Evolutionary conservation across 306 rosid species (phyloP), one percentile per base, ranked within the genome.

Genomic region (Vigna mungo): DNA sequence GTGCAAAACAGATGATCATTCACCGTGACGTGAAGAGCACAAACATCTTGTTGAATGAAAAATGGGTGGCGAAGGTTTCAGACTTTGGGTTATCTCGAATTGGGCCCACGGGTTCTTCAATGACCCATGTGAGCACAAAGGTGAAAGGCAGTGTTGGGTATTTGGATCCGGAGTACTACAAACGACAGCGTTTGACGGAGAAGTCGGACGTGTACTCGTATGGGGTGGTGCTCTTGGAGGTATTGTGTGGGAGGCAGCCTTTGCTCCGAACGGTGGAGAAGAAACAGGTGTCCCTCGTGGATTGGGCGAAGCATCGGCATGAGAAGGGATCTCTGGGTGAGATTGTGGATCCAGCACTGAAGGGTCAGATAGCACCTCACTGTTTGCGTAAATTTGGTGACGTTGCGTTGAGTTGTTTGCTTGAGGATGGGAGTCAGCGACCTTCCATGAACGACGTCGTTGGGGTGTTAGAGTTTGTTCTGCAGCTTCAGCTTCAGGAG

Each of bases 381-480:
- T 41, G 84, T 58, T 34, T 80, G 47, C 25, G 21, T 8, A 65
- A 18, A 27, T 80, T 44, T 7, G 39, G 75, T 8, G 71, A 80
- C 53, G 3, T 73, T 20, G 84, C 75, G 0, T 0, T 59, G 4
- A 74, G 44, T 0, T 80, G 84, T 66, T 47, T 80, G 64, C 55
- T 9, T n/a, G 84, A 80, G 54, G 80, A 80, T 80, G 84, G 80
- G n/a, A 12, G 21, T 18, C 54, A 55, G 1, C 14, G 84, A 2
- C 84, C 84, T 4, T 65, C 84, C 1, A 80, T 80, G 84, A 74
- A 56, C 12, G 80, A 66, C 7, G 55, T 80, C 5, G 75, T 74
- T 1, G 55, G 80, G 47, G 17, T 44, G 2, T 8, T 80, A 5
- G 84, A 66, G 47, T 66, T 74, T 74, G 75, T 14, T 4, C 17